Evolutionary conservation across 2,329 filamentous ascomycete species (phyloP).

Genomic region (Cladosporium sp.): DNA sequence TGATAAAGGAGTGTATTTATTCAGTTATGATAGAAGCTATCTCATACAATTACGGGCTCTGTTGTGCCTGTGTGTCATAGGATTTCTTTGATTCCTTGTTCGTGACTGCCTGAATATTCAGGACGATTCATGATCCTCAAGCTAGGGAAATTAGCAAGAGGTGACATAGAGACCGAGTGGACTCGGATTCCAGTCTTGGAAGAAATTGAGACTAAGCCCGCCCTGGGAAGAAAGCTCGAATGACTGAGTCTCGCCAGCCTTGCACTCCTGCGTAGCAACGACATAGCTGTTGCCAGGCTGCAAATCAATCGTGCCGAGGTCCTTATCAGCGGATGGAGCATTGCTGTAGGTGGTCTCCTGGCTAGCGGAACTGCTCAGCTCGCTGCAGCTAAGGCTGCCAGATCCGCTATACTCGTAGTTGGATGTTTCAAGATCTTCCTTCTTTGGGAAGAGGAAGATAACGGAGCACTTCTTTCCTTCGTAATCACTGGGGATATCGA

Average conservation of each 20-base stretch:
- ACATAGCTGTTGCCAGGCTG: slow-evolving; percentile 28
- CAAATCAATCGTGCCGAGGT: slow-evolving; percentile 7
- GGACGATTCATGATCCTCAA: neutral
- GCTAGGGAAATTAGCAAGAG: slow-evolving; percentile 21
- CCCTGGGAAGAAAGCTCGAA: slow-evolving; percentile 20
- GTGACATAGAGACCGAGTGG: slow-evolving; percentile 25
- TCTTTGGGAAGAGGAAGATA: slow-evolving; percentile 43
- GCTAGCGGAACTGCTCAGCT: slow-evolving; percentile 20
- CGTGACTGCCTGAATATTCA: neutral
- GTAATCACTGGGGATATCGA: slow-evolving; percentile 40
- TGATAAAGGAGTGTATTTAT: neutral
- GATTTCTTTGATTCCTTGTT: neutral
- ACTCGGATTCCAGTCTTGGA: slow-evolving; percentile 24
- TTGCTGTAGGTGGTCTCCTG: slow-evolving; percentile 21
- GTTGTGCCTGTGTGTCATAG: neutral
- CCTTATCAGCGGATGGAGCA: slow-evolving; percentile 9
- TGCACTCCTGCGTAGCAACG: slow-evolving; percentile 22
- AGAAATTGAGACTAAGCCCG: slow-evolving; percentile 23
- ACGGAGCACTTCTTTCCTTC: slow-evolving; percentile 44
- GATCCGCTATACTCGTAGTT: slow-evolving; percentile 33
- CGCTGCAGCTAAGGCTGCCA: slow-evolving; percentile 34
- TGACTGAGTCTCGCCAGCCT: slow-evolving; percentile 23
- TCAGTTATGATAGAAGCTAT: neutral
- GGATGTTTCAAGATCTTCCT: slow-evolving; percentile 33
- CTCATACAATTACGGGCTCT: neutral